These are phyloP conservation scores for Houttuynia cordata DNA, from an alignment of 164 flowering plant species.

Conservation along the genomic window DNA sequence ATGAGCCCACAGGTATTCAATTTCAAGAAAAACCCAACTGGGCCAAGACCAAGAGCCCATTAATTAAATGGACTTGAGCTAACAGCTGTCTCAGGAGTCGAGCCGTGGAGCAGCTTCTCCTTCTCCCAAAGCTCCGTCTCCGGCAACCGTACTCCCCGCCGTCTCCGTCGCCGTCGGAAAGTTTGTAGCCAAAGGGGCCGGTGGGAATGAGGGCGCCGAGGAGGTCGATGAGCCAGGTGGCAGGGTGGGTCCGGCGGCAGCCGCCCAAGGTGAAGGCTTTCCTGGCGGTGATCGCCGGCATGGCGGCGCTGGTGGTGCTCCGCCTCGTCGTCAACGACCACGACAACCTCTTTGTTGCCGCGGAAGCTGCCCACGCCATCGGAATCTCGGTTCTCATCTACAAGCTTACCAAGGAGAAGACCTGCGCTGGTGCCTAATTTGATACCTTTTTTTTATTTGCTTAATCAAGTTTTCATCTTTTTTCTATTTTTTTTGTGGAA, in stretches of 20 bases:
- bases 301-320: constrained; percentile 22
- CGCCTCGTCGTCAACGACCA: constrained; percentile 25
- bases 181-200: not conserved
- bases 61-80: too few relatives aligned
- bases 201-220: constrained; percentile 1
- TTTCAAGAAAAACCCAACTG: too few relatives aligned
- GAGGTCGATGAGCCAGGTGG: constrained; percentile 4
- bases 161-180: not conserved
- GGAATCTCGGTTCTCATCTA: constrained; percentile 28
- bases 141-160: not conserved
- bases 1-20: too few relatives aligned
- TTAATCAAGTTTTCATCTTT: not conserved
- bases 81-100: not conserved
- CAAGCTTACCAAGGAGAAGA: constrained; percentile 25
- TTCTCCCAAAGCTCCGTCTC: not conserved
- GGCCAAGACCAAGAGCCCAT: too few relatives aligned
- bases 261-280: constrained; percentile 28
- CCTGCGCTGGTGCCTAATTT: constrained; percentile 22
- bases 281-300: constrained; percentile 19
- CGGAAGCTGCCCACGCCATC: constrained; percentile 27
- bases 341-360: constrained; percentile 27
- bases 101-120: not conserved
- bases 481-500: not conserved
- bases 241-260: constrained; percentile 24
- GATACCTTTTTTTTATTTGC: not conserved